A percentile compares a stretch with the other conserved stretches of the same genome.
These are phyloP conservation scores for Cryptosporidium xiaoi DNA, from an alignment of 169 alveolate genomes.

Conservation along the genomic window DNA sequence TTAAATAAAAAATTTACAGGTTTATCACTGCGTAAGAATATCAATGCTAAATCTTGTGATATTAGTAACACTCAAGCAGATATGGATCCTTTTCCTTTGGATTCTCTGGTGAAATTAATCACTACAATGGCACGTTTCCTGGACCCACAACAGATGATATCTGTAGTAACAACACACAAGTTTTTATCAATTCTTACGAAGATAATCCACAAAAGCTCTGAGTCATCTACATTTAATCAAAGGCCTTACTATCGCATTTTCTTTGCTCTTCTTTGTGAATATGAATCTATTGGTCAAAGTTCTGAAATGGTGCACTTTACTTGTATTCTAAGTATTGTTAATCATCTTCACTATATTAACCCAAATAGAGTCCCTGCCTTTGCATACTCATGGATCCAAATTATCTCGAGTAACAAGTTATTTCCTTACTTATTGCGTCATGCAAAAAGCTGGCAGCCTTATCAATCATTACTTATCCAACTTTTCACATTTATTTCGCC, in stretches of 20 bases:
- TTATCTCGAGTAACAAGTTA: slow-evolving; percentile 91
- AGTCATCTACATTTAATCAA: slow-evolving; percentile 77
- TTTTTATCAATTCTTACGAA: slow-evolving; percentile 82
- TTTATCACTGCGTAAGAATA: not conserved
- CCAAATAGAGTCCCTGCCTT: slow-evolving; percentile 96
- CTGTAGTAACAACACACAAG: slow-evolving; percentile 87
- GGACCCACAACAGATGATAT: slow-evolving; percentile 87
- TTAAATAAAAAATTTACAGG: slow-evolving; percentile 14
- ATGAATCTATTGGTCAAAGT: slow-evolving; percentile 80
- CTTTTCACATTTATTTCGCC: slow-evolving; percentile 80
- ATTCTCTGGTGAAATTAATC: slow-evolving; percentile 86
- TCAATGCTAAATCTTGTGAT: not conserved
- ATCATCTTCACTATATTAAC: slow-evolving; percentile 81
- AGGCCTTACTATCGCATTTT: slow-evolving; percentile 82
- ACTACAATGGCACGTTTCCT: slow-evolving; percentile 87
- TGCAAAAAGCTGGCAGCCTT: slow-evolving; percentile 81
- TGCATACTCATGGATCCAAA: slow-evolving; percentile 94
- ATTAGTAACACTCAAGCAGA: not conserved
- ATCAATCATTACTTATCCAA: slow-evolving; percentile 80
- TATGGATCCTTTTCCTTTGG: slow-evolving; percentile 78
- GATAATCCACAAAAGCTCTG: slow-evolving; percentile 81
- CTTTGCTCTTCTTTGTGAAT: slow-evolving; percentile 80
- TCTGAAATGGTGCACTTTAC: slow-evolving; percentile 78
- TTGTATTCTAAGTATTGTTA: slow-evolving; percentile 80
- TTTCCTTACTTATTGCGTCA: slow-evolving; percentile 88